Conservation (phyloP, 228 moss, liverwort and hornwort genomes). For the Sphagnum magellanicum region DNA sequence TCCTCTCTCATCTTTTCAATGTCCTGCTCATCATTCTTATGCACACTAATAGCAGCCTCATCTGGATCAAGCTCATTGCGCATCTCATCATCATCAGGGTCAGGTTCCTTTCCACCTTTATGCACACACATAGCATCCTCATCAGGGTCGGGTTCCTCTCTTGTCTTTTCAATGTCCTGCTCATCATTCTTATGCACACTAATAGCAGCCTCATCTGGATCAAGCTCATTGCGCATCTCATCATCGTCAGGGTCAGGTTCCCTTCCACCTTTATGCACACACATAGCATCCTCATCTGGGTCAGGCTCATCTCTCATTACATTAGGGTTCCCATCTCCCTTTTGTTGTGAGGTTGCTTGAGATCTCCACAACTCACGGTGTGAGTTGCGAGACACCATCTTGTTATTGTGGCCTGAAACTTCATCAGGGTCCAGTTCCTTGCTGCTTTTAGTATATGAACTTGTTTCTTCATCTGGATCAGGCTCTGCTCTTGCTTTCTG, state of each 20-base stretch:
- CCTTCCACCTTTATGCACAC: too few species aligned
- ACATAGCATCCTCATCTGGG: conserved; percentile 2
- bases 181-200: too few species aligned
- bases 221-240: too few species aligned
- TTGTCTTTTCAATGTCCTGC: too few species aligned
- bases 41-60: too few species aligned
- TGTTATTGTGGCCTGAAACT: not conserved
- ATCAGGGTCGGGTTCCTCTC: conserved; percentile 8
- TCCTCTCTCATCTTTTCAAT: too few species aligned
- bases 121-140: not conserved
- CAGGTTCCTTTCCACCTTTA: too few species aligned
- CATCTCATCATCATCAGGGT: not conserved
- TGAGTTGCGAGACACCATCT: not conserved
- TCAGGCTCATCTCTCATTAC: conserved; percentile 2
- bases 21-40: too few species aligned
- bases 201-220: too few species aligned
- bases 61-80: too few species aligned
- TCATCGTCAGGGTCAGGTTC: not conserved
- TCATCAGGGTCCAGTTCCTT: conserved; percentile 20
- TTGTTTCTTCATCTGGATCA: conserved; percentile 30
- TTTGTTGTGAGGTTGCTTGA: conserved; percentile 1
- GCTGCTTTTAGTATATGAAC: not conserved
- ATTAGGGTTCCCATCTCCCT: conserved; percentile 9
- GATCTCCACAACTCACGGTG: not conserved
- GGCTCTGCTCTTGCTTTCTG: conserved; percentile 23